Evolutionary conservation across 2,329 filamentous ascomycete species (phyloP).

Genomic region (Nemania diffusa): DNA sequence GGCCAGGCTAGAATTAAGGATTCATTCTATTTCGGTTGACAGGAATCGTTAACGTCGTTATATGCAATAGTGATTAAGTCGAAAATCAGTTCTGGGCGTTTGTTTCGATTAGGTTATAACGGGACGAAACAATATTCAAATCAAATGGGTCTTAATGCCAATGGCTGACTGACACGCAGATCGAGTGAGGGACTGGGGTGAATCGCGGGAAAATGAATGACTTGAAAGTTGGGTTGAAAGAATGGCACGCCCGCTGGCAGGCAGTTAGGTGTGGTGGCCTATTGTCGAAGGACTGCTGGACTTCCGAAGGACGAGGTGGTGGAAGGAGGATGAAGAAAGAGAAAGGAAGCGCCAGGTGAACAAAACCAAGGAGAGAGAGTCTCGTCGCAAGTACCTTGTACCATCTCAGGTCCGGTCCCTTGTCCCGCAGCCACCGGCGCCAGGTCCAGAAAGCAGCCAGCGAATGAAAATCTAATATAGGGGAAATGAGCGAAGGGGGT

Average conservation of each 20-base stretch:
- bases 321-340: constrained; percentile 45
- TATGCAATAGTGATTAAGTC: constrained; percentile 15
- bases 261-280: constrained; percentile 52
- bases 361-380: constrained; percentile 32
- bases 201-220: constrained; percentile 53
- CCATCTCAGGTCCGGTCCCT: constrained; percentile 20
- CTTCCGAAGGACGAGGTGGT: constrained; percentile 44
- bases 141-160: constrained; percentile 32
- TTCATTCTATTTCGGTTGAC: constrained; percentile 25
- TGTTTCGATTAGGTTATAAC: constrained; percentile 5
- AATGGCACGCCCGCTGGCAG: constrained; percentile 69
- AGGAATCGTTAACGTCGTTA: constrained; percentile 31
- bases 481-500: constrained; percentile 51
- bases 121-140: constrained; percentile 18
- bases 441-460: constrained; percentile 37
- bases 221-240: constrained; percentile 57
- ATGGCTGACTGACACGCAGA: constrained; percentile 36
- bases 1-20: constrained; percentile 14
- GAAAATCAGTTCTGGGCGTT: constrained; percentile 8
- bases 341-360: constrained; percentile 44
- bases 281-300: constrained; percentile 51
- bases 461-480: constrained; percentile 49
- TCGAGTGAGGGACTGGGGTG: constrained; percentile 46
- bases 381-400: constrained; percentile 35
- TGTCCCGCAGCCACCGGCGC: constrained; percentile 35